Evolutionary conservation across 1,139 yeast species (phyloP), one percentile per base, ranked within the genome.

Genomic region (Taphrina pruni): DNA sequence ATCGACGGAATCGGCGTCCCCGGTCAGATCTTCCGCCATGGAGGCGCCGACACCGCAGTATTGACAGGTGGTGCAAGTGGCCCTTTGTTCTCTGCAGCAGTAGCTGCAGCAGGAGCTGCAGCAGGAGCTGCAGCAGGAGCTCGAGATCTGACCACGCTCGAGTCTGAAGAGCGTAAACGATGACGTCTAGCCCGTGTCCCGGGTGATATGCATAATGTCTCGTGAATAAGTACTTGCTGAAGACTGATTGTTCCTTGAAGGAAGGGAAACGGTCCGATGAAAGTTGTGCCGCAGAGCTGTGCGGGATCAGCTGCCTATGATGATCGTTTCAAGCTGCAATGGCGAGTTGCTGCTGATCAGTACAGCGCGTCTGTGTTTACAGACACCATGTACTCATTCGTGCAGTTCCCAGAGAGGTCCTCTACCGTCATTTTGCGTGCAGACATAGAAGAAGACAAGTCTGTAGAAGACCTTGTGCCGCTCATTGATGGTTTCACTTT

Each of bases 361-460:
- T 64, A 52, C 56, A 64, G 48, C 12, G 21, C 14, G 9, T 6
- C 35, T 1, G 54, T 41, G 11, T 64, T 64, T 41, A n/a, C 32
- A 17, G 26, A 45, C 12, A 64, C 67, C 12, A 17, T 85, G 58
- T 90, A 92, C 77, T 82, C 93, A 72, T 88, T 93, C 69, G 83
- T 84, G 71, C 92, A 91, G 21, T 64, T 20, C 72, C 98, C 98
- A 14, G 90, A 93, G 77, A 89, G 93, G 78, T 93, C 93, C 78
- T 93, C 97, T 8, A 89, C 97, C 0, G 95, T 91, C 41, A 89
- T 93, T 51, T 81, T 93, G 80, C 81, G 98, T 74, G 96, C 97
- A 0, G 98, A 93, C 78, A 86, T 93, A 38, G 78, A 92, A 60
- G 80, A 81, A 60, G 93, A 89, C 73, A 8, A n/a, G 9, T 8